Base-by-base conservation (phyloP, 2,329 filamentous ascomycete species). In the Pochonia chlamydosporia region DNA sequence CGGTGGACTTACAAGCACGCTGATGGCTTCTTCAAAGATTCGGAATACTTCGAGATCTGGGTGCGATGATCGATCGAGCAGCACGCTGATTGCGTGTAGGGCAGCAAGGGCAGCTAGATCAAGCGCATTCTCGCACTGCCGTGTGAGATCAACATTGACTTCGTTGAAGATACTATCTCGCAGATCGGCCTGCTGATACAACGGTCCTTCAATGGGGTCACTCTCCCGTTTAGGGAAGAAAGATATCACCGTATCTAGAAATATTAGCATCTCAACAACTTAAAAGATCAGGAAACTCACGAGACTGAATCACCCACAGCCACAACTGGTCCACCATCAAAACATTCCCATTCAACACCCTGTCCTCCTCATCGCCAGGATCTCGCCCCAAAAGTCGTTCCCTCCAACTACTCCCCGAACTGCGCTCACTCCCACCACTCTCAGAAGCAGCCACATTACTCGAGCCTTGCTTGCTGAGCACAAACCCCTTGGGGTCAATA, bases 281-380 rank as follows among this genome's bases (percentile, higher is more conserved):
- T 18, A 31, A 31, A 14, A 2, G 11, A 11, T 3, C n/a, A 26
- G 14, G 25, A 14, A 20, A 63, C 73, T 63, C 57, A 78, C 75
- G 73, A 14, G 66, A 73, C 46, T 78, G 70, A n/a, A 80, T 68
- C 0, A 70, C 72, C 76, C 76, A 80, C 0, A 84, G 59, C 81
- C 81, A 85, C 1, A 85, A 60, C 55, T 85, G 81, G 49, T 85
- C 82, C 0, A 85, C 77, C 78, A 85, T 84, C n/a, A 85, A 59
- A 3, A 80, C 70, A 33, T 83, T 82, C 0, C 79, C 77, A 23
- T 79, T 71, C 2, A 73, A 57, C 2, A 77, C 61, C 9, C 67
- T 63, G 3, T 67, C 68, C 1, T 62, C 58, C 1, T 55, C 54
- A 3, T 56, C 48, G 3, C 45, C 50, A 5, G 50, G 54, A 11